Base-by-base conservation (phyloP, 345 rosid species). In the Lepidium aucheri region DNA sequence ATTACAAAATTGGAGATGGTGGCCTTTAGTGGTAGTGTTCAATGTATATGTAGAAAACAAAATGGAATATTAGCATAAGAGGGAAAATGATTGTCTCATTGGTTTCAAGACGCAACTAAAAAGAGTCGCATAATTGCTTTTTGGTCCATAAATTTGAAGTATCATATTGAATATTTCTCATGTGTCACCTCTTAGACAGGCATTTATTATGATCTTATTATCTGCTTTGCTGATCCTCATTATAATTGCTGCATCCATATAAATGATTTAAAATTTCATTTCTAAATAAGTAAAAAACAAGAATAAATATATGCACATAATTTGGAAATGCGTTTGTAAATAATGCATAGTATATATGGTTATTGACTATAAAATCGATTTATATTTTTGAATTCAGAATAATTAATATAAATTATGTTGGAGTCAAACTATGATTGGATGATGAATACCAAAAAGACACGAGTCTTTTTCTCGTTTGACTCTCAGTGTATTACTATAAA, bases 391-490 rank as follows among this genome's bases (percentile, higher is more conserved):
- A 51, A 0, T 8, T 18, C 28, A 36, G 6, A 13, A 60, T 30
- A 42, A 39, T 3, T 50, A 20, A 43, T 40, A 32, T 41, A 32
- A 20, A 57, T 42, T 41, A 20, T 1, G 6, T 30, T 28, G 2
- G 30, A 60, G 73, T 67, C 73, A 67, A 54, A 74, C 52, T 46
- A 53, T 67, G 73, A 74, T 67, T 74, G 77, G 77, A 32, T 67
- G 64, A 32, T 39, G 53, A 41, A 67, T 53, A 67, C 72, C 73
- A 67, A 60, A 74, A 74, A 74, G 72, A 40, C 41, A 60, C 44
- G 73, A 60, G 77, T 73, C 73, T 13, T 43, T 60, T 60, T 73
- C 73, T 60, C 47, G 77, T 60, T 74, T 74, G 77, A 67, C 77
- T 74, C 59, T 61, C 22, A 20, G 52, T 74, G 77, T 53, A 49